Percentiles rank a stretch among this genome's conserved stretches.
These are phyloP conservation scores for Excoecaria agallocha DNA, from an alignment of 345 rosid genomes.

Conservation along the genomic window DNA sequence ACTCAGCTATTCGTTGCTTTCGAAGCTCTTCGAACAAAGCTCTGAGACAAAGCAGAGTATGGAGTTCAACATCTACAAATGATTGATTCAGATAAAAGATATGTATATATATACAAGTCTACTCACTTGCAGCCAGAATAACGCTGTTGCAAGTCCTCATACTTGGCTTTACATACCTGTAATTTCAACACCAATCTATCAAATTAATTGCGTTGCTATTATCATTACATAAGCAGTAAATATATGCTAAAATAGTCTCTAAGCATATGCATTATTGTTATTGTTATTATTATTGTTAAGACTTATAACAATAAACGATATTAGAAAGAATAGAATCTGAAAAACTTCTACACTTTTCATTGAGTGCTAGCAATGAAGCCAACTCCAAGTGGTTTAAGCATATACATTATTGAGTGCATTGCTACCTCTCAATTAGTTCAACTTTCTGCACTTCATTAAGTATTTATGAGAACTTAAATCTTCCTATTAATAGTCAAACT, in stretches of 20 bases:
- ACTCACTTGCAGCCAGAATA: constrained; percentile 71
- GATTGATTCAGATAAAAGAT: not conserved
- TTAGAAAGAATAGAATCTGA: no score
- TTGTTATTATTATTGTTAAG: no score
- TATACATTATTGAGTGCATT: no score
- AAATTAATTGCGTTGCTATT: not conserved
- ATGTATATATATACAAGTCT: not conserved
- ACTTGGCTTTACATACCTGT: constrained; percentile 79
- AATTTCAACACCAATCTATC: constrained; percentile 1
- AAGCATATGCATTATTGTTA: no score
- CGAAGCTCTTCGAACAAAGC: constrained; percentile 85
- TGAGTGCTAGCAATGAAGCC: no score
- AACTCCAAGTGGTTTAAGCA: no score
- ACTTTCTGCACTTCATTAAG: no score
- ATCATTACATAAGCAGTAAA: not conserved
- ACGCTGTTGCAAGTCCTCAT: constrained; percentile 60
- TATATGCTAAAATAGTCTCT: not conserved
- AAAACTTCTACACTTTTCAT: no score
- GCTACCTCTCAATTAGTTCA: no score
- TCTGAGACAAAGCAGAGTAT: constrained; percentile 33
- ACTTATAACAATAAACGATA: no score
- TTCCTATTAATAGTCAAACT: no score
- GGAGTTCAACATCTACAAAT: not conserved
- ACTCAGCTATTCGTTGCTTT: constrained; percentile 68
- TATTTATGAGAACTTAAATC: no score